phyloP scores from a whole-genome alignment of 208 protist species.

The Entamoeba histolytica region DNA sequence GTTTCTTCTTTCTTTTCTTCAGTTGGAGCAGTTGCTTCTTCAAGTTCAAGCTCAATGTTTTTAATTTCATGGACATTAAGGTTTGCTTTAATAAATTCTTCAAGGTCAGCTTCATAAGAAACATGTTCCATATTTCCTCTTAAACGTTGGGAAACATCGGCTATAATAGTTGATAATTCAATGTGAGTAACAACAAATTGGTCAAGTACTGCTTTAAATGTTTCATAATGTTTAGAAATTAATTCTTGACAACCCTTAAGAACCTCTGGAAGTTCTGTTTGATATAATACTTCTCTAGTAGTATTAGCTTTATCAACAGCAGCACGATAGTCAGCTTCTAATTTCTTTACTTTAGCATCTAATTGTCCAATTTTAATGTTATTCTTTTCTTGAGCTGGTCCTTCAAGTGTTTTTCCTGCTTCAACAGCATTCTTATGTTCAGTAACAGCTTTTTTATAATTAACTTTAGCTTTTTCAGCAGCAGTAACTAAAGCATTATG shows the following conservation, averaged over 20 bases:
- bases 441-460: neutral
- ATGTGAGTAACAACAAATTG: too few species aligned
- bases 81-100: too few species aligned
- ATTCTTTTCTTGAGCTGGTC: neutral
- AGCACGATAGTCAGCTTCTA: neutral
- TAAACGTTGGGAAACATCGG: too few species aligned
- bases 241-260: neutral
- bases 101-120: too few species aligned
- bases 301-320: neutral
- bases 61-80: too few species aligned
- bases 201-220: neutral
- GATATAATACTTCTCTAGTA: neutral
- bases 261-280: neutral
- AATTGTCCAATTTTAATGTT: neutral
- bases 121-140: too few species aligned
- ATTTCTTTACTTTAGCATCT: neutral
- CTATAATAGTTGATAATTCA: too few species aligned
- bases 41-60: too few species aligned
- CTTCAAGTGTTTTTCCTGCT: neutral
- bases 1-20: too few species aligned
- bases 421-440: neutral
- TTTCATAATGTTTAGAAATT: neutral
- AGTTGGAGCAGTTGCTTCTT: too few species aligned
- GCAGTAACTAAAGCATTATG: neutral
- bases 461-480: neutral